Evolutionary conservation across 441 rosid species (phyloP).

Genomic region (Bruguiera hainesii): DNA sequence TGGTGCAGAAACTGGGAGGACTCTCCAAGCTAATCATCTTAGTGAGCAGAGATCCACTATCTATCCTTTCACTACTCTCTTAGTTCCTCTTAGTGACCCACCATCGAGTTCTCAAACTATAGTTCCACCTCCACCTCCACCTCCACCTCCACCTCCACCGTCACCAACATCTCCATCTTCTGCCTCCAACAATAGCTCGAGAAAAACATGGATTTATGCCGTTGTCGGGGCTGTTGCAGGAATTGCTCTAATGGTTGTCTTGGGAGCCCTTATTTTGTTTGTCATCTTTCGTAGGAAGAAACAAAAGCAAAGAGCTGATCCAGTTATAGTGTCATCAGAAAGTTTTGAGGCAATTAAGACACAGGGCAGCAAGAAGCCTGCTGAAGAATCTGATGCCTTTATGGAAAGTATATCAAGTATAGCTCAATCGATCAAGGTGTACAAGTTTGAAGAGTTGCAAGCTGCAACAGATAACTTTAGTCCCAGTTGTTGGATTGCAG

Average conservation of each 20-base stretch:
- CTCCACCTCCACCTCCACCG: conserved; percentile 24
- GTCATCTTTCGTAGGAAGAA: conserved; percentile 19
- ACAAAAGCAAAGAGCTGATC: conserved; percentile 20
- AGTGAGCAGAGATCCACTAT: conserved; percentile 18
- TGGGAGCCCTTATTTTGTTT: conserved; percentile 34
- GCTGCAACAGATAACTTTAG: conserved; percentile 65
- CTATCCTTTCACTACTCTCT: conserved; percentile 57
- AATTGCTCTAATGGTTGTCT: conserved; percentile 26
- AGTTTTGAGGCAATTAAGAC: conserved; percentile 36
- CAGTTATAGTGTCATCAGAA: conserved; percentile 10
- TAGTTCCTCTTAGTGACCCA: conserved; percentile 52
- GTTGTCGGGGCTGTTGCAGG: conserved; percentile 54
- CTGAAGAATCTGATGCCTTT: conserved; percentile 39
- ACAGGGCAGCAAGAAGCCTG: conserved; percentile 29
- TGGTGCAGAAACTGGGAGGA: conserved; percentile 33
- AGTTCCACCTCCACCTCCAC: conserved; percentile 28
- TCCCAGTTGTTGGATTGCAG: conserved; percentile 42
- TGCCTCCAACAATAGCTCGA: conserved; percentile 23
- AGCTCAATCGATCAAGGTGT: conserved; percentile 52
- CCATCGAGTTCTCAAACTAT: conserved; percentile 38
- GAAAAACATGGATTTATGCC: conserved; percentile 50
- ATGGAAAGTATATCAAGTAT: conserved; percentile 40
- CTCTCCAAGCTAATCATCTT: conserved; percentile 52
- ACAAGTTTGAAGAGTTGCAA: conserved; percentile 53
- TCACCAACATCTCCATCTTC: conserved; percentile 20